A percentile compares a stretch with the other conserved stretches of the same genome.
Conservation (phyloP, 1,284 basidiomycete genomes). For the Butyriboletus appendiculatus region DNA sequence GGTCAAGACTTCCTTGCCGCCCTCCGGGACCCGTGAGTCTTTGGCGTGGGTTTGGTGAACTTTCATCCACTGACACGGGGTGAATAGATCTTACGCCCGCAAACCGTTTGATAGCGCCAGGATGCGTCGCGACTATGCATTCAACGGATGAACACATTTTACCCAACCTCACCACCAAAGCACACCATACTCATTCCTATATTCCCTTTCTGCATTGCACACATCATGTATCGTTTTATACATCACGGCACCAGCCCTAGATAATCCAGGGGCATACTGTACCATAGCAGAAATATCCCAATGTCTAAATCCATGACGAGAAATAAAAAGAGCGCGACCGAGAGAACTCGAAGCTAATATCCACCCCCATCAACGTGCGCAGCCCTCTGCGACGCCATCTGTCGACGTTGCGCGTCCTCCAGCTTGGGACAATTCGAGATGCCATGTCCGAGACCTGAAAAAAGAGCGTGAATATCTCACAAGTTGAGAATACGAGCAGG, state of each 20-base stretch:
- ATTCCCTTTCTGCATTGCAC: slow-evolving; percentile 6
- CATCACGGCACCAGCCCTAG: not conserved
- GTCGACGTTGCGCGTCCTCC: slow-evolving; percentile 88
- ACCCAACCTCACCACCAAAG: not conserved
- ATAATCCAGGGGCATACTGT: slow-evolving; percentile 9
- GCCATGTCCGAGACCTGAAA: slow-evolving; percentile 83
- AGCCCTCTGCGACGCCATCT: slow-evolving; percentile 81
- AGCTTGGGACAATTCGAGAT: slow-evolving; percentile 96
- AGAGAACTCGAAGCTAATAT: slow-evolving; percentile 13
- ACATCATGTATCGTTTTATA: slow-evolving; percentile 12
- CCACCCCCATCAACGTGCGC: slow-evolving; percentile 66
- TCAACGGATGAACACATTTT: slow-evolving; percentile 16
- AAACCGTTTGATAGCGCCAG: slow-evolving; percentile 19
- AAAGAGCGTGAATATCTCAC: slow-evolving; percentile 1
- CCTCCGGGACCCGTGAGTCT: slow-evolving; percentile 25
- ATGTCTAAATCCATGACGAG: not conserved
- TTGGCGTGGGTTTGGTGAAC: not conserved
- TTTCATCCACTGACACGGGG: not conserved
- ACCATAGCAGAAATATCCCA: slow-evolving; percentile 8
- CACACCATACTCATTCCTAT: not conserved
- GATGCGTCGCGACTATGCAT: slow-evolving; percentile 25
- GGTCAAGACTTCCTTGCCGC: slow-evolving; percentile 23
- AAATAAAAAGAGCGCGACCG: not conserved
- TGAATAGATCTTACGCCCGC: slow-evolving; percentile 3
- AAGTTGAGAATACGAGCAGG: not conserved